phyloP scores from a whole-genome alignment of 1,139 yeast genomes.

The Blastobotrys illinoisensis region DNA sequence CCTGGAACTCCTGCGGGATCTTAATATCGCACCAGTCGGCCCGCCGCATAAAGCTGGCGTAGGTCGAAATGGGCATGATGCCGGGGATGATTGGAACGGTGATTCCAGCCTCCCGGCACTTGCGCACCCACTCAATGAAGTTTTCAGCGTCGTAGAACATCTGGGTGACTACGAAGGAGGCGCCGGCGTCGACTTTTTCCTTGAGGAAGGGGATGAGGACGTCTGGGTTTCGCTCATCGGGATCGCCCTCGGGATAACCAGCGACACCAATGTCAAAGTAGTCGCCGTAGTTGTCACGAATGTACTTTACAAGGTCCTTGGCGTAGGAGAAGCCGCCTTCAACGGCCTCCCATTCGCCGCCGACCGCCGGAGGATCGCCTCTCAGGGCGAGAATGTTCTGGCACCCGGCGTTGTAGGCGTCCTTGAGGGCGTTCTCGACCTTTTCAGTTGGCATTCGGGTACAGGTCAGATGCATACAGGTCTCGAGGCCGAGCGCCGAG shows the following conservation, averaged over 20 bases:
- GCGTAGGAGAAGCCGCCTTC: slow-evolving; percentile 74
- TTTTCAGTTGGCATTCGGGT: slow-evolving; percentile 84
- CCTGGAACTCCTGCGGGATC: slow-evolving; percentile 70
- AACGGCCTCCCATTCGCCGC: slow-evolving; percentile 42
- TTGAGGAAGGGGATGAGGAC: slow-evolving; percentile 61
- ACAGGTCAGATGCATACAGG: slow-evolving; percentile 97
- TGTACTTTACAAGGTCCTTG: slow-evolving; percentile 74
- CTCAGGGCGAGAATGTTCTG: slow-evolving; percentile 90
- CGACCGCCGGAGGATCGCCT: slow-evolving; percentile 87
- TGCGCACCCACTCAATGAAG: slow-evolving; percentile 75
- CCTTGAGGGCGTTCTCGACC: slow-evolving; percentile 78
- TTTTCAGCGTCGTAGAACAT: slow-evolving; percentile 86
- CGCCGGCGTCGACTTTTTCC: slow-evolving; percentile 90
- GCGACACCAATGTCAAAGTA: slow-evolving; percentile 88
- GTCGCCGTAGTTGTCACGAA: slow-evolving; percentile 62
- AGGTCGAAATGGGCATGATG: slow-evolving; percentile 95
- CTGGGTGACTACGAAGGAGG: slow-evolving; percentile 87
- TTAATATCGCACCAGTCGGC: slow-evolving; percentile 89
- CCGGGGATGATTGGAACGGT: slow-evolving; percentile 91
- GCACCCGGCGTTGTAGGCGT: slow-evolving; percentile 88
- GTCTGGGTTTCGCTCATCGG: slow-evolving; percentile 66
- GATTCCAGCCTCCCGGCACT: slow-evolving; percentile 69
- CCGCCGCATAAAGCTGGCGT: slow-evolving; percentile 85
- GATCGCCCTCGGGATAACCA: slow-evolving; percentile 97
- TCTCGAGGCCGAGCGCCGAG: slow-evolving; percentile 87